Evolutionary conservation across 306 rosid genomes (phyloP), one percentile per base, ranked within the genome.

Genomic region (Comarum palustre): DNA sequence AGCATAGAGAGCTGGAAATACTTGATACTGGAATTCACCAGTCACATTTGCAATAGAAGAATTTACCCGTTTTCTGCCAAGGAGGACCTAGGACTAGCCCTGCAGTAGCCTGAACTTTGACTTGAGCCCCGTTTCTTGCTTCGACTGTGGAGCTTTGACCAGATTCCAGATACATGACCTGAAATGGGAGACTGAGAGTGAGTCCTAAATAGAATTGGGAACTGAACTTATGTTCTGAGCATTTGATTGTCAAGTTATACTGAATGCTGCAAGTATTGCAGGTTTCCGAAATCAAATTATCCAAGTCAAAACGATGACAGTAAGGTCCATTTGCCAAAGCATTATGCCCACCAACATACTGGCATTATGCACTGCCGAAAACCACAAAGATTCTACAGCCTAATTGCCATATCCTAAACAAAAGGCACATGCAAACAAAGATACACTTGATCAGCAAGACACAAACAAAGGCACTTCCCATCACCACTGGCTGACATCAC

Each of bases 41-140:
- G 20, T 43, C 34, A 38, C 13, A 50, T 27, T 41, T 32, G 58
- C 31, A 75, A 59, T 20, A 20, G 47, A 63, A n/a, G 55, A 63
- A 22, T 80, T 67, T 88, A 93, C 98, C 98, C 97, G 43, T 93
- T 93, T 76, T 93, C 86, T 91, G 98, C 98, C 98, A 91, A 46
- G 97, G 97, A 81, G 97, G 97, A 84, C 98, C 97, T 58, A 93
- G 92, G 76, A 91, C 91, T 64, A 97, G 96, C 77, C 97, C 98
- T 31, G 89, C 90, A 15, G 97, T 93, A 63, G 97, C 98, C 81
- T 78, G 84, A 45, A 93, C 83, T 71, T 73, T 75, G 71, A 89
- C 74, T 75, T 81, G 76, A 25, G 83, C 85, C 79, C 94, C 94
- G 68, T 74, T 57, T 48, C 80, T 84, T 82, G 88, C 84, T 84